Percentiles rank a stretch among this genome's conserved stretches.
Conservation (phyloP, 345 rosid genomes). For the Cardamine occulta region DNA sequence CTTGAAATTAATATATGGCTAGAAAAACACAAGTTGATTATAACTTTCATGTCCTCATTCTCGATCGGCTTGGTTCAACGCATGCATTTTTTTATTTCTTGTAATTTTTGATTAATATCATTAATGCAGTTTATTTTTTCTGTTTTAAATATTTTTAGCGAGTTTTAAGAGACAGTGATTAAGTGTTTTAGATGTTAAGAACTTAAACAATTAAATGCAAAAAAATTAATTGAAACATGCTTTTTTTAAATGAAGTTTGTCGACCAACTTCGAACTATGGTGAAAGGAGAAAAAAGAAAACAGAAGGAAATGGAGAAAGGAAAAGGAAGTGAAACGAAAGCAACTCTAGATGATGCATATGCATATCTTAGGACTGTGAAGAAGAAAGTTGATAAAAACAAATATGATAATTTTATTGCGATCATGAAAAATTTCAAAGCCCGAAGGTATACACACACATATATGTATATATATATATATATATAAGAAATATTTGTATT, state of each 20-base stretch:
- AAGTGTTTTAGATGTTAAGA: neutral
- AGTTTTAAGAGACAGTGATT: neutral
- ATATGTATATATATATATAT: too few species aligned
- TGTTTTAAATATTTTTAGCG: neutral
- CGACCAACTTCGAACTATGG: constrained; percentile 12
- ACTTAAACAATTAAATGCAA: neutral
- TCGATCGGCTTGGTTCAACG: neutral
- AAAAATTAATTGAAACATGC: neutral
- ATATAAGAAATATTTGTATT: neutral
- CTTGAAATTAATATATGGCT: neutral
- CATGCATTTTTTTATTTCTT: neutral
- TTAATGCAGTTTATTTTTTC: neutral
- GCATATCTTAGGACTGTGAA: neutral
- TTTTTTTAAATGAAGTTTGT: neutral
- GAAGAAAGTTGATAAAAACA: neutral
- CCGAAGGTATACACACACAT: constrained; percentile 13
- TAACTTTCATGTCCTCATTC: too few species aligned
- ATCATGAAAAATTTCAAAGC: neutral
- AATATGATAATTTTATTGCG: neutral
- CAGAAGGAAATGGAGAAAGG: too few species aligned
- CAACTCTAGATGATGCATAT: constrained; percentile 9
- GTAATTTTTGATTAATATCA: neutral
- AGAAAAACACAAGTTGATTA: neutral
- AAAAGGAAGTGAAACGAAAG: neutral
- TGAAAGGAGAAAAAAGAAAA: too few species aligned